phyloP scores from a whole-genome alignment of 164 flowering plant genomes.

The Piper betle region DNA sequence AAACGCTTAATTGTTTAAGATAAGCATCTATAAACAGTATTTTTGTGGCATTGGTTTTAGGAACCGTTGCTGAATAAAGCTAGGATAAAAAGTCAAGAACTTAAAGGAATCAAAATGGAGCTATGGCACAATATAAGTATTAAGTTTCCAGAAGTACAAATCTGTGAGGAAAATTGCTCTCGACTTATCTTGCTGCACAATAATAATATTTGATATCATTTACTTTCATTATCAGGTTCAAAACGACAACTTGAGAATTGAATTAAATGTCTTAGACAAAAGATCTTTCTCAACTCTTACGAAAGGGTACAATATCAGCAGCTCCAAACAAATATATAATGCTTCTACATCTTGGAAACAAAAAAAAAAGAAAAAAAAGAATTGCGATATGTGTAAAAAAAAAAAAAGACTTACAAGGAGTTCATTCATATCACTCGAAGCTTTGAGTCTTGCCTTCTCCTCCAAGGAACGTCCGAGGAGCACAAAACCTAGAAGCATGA shows the following conservation, averaged over 20 bases:
- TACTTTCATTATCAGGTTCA: neutral
- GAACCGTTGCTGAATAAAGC: no score
- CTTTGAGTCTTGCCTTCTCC: constrained; percentile 75
- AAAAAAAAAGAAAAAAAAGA: neutral
- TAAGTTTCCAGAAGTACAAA: neutral
- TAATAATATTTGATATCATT: no score
- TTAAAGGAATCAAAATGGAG: no score
- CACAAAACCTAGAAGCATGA: constrained; percentile 98
- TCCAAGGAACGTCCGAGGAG: constrained; percentile 95
- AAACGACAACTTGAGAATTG: neutral
- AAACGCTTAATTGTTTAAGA: no score
- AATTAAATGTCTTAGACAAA: neutral
- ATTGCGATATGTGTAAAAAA: neutral
- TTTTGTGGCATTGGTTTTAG: no score
- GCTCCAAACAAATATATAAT: neutral
- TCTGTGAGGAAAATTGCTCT: no score
- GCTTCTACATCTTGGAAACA: neutral
- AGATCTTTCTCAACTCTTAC: no score
- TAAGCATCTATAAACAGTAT: no score
- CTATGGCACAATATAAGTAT: no score
- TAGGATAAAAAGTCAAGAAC: no score
- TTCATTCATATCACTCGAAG: constrained; percentile 97
- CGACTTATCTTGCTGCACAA: no score
- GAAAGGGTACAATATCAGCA: no score
- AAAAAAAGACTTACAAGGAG: constrained; percentile 47